These are phyloP conservation scores for Trematosphaeria pertusa DNA, from an alignment of 2,329 filamentous ascomycete species.

Conservation along the genomic window DNA sequence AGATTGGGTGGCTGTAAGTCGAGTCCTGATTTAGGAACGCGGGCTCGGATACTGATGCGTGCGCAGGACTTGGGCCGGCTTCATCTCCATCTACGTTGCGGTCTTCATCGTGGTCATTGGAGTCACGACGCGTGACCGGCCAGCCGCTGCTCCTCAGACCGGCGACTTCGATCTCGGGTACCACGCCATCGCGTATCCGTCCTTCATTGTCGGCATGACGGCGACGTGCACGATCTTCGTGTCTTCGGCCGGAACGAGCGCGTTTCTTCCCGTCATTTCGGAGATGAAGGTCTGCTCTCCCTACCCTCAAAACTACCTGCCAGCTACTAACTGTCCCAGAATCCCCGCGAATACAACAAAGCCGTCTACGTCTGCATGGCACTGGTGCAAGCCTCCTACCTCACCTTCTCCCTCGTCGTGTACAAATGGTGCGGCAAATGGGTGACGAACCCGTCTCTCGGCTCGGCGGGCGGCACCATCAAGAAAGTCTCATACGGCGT, in stretches of 20 bases:
- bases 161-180: constrained; percentile 67
- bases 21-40: background rate
- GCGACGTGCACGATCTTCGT: constrained; percentile 64
- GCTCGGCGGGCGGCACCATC: constrained; percentile 64
- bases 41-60: background rate
- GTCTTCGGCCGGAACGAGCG: constrained; percentile 63
- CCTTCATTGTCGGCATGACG: constrained; percentile 64
- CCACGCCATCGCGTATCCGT: constrained; percentile 61
- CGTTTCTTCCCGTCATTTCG: constrained; percentile 68
- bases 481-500: constrained; percentile 70
- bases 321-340: constrained; percentile 16
- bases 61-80: constrained; percentile 61
- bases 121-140: constrained; percentile 62
- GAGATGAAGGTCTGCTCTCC: constrained; percentile 59
- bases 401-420: constrained; percentile 65
- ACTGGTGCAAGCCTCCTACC: constrained; percentile 63
- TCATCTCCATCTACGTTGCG: constrained; percentile 63
- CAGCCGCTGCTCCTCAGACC: constrained; percentile 64
- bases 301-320: background rate
- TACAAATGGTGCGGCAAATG: constrained; percentile 68
- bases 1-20: constrained; percentile 62
- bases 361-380: constrained; percentile 66
- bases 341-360: constrained; percentile 66
- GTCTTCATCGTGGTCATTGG: constrained; percentile 65
- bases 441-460: constrained; percentile 68